Base-by-base conservation (phyloP, 176 grass and related monocot genomes). In the Thalia dealbata region DNA sequence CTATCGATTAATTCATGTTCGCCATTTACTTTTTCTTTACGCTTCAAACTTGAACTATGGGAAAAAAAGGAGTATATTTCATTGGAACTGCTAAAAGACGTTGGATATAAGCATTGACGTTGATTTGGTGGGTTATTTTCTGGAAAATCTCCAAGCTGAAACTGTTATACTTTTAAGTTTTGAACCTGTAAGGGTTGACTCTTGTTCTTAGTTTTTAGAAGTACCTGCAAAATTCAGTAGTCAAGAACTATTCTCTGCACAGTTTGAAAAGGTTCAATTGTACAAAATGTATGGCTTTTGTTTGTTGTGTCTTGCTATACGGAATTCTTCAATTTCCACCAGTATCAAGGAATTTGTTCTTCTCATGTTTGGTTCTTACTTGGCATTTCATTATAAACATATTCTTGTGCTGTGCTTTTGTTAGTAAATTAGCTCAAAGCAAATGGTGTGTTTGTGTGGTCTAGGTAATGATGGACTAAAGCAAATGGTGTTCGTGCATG, bases 401-500 rank as follows among this genome's bases (percentile, higher is more conserved):
- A 58, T 59, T 59, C 16, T n/a, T n/a, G 16, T 22, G 18, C 42
- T 44, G 9, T 44, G 42, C 9, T 44, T 44, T 9, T 44, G 6
- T 44, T 9, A 44, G 9, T 44, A 44, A 44, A 3, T 48, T 13
- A 48, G 45, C 45, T 4, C 10, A 13, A 48, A 48, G 45, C 11
- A 48, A 8, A 48, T 48, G 45, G 45, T 48, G 45, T 48, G 3
- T 13, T 2, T 48, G 45, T 48, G 45, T 48, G 44, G 38, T 38
- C 32, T 91, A 99, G 95, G 85, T 91, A 69, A 93, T 95, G 90
- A 93, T 73, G 87, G 92, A 81, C 83, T 93, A 13, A 48, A 9
- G 45, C 11, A 48, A 8, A 48, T 48, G 45, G 32, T 67, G n/a
- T n/a, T n/a, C n/a, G n/a, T n/a, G n/a, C n/a, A n/a, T n/a, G 28